phyloP scores from a whole-genome alignment of 768 basidiomycete species.

The Phylloporus sp. region DNA sequence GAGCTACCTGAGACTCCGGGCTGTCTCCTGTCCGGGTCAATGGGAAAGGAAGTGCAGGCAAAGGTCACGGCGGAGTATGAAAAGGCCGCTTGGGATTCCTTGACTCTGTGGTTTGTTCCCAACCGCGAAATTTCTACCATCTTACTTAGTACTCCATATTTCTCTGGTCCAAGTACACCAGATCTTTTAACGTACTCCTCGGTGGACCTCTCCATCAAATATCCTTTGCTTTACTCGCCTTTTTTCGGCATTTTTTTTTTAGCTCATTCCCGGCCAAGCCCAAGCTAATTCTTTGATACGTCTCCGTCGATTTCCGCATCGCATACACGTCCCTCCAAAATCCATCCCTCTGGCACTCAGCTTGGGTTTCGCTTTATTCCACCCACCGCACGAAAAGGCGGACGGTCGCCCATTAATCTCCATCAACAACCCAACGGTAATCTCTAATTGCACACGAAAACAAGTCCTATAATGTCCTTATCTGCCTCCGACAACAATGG shows the following conservation, averaged over 20 bases:
- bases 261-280: slow-evolving; percentile 24
- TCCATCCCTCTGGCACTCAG: slow-evolving; percentile 15
- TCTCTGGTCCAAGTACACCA: slow-evolving; percentile 33
- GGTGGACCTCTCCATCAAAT: slow-evolving; percentile 31
- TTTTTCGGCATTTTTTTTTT: slow-evolving; percentile 15
- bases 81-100: slow-evolving; percentile 27
- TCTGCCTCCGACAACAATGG: slow-evolving; percentile 77
- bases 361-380: slow-evolving; percentile 22
- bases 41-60: slow-evolving; percentile 20
- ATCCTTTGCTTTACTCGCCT: slow-evolving; percentile 27
- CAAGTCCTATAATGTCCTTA: slow-evolving; percentile 82
- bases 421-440: slow-evolving; percentile 47
- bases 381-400: slow-evolving; percentile 30
- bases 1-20: too few species aligned
- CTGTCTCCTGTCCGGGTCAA: too few species aligned
- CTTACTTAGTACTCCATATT: slow-evolving; percentile 37
- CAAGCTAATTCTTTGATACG: slow-evolving; percentile 32
- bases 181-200: slow-evolving; percentile 29
- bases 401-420: slow-evolving; percentile 32
- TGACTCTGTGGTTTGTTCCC: slow-evolving; percentile 24
- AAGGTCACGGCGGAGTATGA: slow-evolving; percentile 31
- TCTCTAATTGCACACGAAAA: slow-evolving; percentile 68
- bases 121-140: slow-evolving; percentile 32
- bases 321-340: slow-evolving; percentile 26
- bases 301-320: slow-evolving; percentile 21